These are phyloP conservation scores for Citrus cavaleriei DNA, from an alignment of 345 rosid genomes.

Conservation along the genomic window DNA sequence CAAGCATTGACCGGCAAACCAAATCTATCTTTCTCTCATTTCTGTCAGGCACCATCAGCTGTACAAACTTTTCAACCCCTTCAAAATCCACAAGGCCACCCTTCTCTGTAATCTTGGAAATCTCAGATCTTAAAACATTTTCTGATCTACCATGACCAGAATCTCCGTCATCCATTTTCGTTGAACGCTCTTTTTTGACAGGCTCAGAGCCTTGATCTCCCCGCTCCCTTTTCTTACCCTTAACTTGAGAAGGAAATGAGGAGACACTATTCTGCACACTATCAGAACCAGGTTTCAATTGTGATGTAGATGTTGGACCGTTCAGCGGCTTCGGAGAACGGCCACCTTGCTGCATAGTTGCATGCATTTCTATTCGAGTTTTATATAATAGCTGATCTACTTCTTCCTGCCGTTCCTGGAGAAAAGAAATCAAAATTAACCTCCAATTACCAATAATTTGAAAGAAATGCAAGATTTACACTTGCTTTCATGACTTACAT, in stretches of 20 bases:
- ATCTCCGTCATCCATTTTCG: slow-evolving; percentile 59
- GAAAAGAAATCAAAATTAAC: not conserved
- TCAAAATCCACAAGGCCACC: slow-evolving; percentile 74
- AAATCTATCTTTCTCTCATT: slow-evolving; percentile 69
- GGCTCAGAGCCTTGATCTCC: slow-evolving; percentile 67
- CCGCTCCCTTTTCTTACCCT: slow-evolving; percentile 93
- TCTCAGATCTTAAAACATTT: slow-evolving; percentile 57
- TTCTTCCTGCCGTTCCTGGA: slow-evolving; percentile 64
- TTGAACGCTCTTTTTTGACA: slow-evolving; percentile 55
- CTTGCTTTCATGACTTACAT: slow-evolving; percentile 45
- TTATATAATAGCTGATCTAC: slow-evolving; percentile 68
- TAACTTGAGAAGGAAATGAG: slow-evolving; percentile 63
- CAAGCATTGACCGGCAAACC: slow-evolving; percentile 56
- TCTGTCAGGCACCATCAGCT: slow-evolving; percentile 66
- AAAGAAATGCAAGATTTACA: not conserved
- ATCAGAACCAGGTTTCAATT: slow-evolving; percentile 66
- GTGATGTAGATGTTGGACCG: slow-evolving; percentile 72
- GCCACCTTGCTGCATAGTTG: slow-evolving; percentile 64
- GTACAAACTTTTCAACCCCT: slow-evolving; percentile 80
- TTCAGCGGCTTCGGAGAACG: slow-evolving; percentile 73
- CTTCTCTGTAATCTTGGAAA: slow-evolving; percentile 65
- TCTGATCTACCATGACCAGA: slow-evolving; percentile 50
- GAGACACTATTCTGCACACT: slow-evolving; percentile 45
- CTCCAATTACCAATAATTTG: not conserved
- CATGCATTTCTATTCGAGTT: slow-evolving; percentile 70